Percentiles rank a stretch among this genome's conserved stretches.
These are phyloP conservation scores for Eutrema heterophyllum DNA, from an alignment of 345 rosid genomes.

Conservation along the genomic window DNA sequence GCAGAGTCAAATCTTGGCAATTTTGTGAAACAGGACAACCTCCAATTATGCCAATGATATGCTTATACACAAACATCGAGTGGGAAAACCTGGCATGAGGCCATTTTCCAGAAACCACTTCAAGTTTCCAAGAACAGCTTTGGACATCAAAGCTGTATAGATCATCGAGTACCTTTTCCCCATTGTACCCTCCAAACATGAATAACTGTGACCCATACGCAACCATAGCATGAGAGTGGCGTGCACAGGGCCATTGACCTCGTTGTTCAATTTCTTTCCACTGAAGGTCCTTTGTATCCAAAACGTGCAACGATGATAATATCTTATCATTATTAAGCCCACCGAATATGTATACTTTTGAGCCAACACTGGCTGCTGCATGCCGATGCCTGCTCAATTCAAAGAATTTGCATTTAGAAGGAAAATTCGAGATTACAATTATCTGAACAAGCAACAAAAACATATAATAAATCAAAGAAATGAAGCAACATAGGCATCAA, in stretches of 20 bases:
- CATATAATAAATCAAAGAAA: neutral
- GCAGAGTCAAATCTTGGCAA: conserved; percentile 62
- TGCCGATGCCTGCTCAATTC: conserved; percentile 72
- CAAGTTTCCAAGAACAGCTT: conserved; percentile 56
- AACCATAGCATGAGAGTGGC: conserved; percentile 90
- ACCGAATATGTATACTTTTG: conserved; percentile 69
- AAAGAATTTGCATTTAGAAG: conserved; percentile 14
- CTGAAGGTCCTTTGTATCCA: conserved; percentile 46
- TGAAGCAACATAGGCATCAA: neutral
- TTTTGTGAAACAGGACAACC: conserved; percentile 85
- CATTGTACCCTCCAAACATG: conserved; percentile 78
- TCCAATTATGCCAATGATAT: conserved; percentile 71
- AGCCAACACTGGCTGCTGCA: conserved; percentile 70
- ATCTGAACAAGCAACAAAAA: neutral
- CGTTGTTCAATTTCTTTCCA: conserved; percentile 57
- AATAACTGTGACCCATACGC: conserved; percentile 55
- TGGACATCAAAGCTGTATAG: conserved; percentile 68
- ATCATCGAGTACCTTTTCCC: conserved; percentile 70
- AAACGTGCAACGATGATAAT: conserved; percentile 51
- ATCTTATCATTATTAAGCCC: conserved; percentile 56
- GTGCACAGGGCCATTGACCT: conserved; percentile 70
- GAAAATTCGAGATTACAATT: neutral
- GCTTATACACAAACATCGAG: conserved; percentile 70
- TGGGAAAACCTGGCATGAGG: conserved; percentile 90
- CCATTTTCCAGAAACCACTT: conserved; percentile 57